Evolutionary conservation across 768 basidiomycete species (phyloP).

Genomic region (Collybia nuda): DNA sequence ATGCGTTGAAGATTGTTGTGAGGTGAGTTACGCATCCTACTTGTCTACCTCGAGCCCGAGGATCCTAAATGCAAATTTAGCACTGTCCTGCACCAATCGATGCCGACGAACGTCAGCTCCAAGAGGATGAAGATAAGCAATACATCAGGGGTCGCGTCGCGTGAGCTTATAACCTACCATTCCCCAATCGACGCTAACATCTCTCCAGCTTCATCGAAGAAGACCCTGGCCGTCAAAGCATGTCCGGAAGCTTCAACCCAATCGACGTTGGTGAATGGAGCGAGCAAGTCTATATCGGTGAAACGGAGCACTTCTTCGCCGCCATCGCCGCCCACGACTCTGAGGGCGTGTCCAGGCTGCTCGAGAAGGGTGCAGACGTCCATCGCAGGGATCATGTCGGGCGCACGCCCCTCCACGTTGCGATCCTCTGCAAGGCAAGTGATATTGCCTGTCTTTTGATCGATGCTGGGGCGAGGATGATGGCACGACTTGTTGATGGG

Average conservation of each 20-base stretch:
- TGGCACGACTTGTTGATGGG: constrained; percentile 56
- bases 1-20: constrained; percentile 61
- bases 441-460: constrained; percentile 52
- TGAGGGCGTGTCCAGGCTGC: constrained; percentile 33
- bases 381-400: constrained; percentile 63
- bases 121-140: constrained; percentile 49
- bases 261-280: constrained; percentile 70
- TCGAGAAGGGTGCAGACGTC: constrained; percentile 43
- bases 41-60: not conserved
- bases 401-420: constrained; percentile 58
- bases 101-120: constrained; percentile 52
- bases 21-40: constrained; percentile 30
- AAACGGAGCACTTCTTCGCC: constrained; percentile 51
- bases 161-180: constrained; percentile 27
- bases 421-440: constrained; percentile 43
- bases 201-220: constrained; percentile 52
- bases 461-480: constrained; percentile 56
- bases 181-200: not conserved
- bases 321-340: constrained; percentile 51
- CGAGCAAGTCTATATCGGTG: constrained; percentile 58
- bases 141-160: constrained; percentile 55
- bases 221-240: constrained; percentile 59
- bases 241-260: constrained; percentile 65
- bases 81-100: constrained; percentile 54
- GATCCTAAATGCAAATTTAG: constrained; percentile 24